Conservation (phyloP, 2,329 filamentous ascomycete genomes). For the Teratosphaeria nubilosa region DNA sequence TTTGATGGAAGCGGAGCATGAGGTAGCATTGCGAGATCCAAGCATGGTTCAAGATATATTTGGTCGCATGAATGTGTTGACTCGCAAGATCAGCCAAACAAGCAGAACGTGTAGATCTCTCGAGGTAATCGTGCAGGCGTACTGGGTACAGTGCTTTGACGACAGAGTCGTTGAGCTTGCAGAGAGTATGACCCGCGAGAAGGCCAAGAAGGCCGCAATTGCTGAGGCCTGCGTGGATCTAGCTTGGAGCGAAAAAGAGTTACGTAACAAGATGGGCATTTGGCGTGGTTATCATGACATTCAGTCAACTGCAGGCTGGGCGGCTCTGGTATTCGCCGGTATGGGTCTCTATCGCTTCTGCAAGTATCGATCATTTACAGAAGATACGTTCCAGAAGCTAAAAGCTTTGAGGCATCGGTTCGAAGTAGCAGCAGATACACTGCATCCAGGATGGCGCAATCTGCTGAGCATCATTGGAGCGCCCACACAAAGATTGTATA, state of each 20-base stretch:
- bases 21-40: slow-evolving; percentile 11
- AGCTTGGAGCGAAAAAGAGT: slow-evolving; percentile 47
- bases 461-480: slow-evolving; percentile 40
- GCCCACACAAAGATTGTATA: slow-evolving; percentile 31
- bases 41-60: slow-evolving; percentile 22
- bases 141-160: slow-evolving; percentile 48
- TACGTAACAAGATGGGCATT: slow-evolving; percentile 44
- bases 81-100: slow-evolving; percentile 38
- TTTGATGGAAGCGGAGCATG: slow-evolving; percentile 13
- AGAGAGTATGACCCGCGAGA: slow-evolving; percentile 20
- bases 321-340: slow-evolving; percentile 46
- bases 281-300: slow-evolving; percentile 53
- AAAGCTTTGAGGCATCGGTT: slow-evolving; percentile 36
- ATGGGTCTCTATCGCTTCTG: slow-evolving; percentile 51
- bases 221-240: slow-evolving; percentile 46
- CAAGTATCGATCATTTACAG: slow-evolving; percentile 48
- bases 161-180: slow-evolving; percentile 38
- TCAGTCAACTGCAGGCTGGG: slow-evolving; percentile 47
- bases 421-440: slow-evolving; percentile 23
- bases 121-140: slow-evolving; percentile 50
- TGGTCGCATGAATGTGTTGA: slow-evolving; percentile 34
- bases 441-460: slow-evolving; percentile 37
- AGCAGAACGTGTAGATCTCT: slow-evolving; percentile 45
- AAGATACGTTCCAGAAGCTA: slow-evolving; percentile 41
- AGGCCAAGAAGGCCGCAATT: slow-evolving; percentile 43